A percentile compares a stretch with the other conserved stretches of the same genome.
These are phyloP conservation scores for Sugiyamaella xylanicola DNA, from an alignment of 1,139 yeast species.

Conservation along the genomic window DNA sequence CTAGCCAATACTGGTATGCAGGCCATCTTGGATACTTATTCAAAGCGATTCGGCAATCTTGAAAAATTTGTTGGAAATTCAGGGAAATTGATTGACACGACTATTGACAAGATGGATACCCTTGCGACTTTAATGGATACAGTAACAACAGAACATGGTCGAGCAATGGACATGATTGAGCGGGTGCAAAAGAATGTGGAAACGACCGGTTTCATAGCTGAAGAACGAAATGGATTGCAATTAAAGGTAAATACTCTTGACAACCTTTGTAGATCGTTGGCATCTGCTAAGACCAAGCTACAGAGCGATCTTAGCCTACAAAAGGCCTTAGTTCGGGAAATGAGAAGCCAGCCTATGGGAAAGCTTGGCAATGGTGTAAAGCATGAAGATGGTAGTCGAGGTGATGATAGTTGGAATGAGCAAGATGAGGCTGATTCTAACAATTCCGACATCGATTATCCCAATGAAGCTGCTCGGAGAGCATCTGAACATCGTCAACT, in stretches of 20 bases:
- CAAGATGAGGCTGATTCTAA: background rate
- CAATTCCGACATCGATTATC: background rate
- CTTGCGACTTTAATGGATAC: background rate
- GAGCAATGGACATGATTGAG: background rate
- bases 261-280: slow-evolving; percentile 12
- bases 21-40: slow-evolving; percentile 1
- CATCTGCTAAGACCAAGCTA: background rate
- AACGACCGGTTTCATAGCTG: background rate
- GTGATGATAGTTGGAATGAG: no score
- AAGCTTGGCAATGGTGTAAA: background rate
- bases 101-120: background rate
- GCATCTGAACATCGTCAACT: slow-evolving; percentile 9
- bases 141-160: background rate
- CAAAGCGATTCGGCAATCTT: background rate
- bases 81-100: background rate
- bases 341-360: slow-evolving; percentile 6
- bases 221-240: slow-evolving; percentile 7
- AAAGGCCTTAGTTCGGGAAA: slow-evolving; percentile 14
- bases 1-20: background rate
- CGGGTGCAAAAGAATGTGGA: background rate
- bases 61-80: background rate
- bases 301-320: slow-evolving; percentile 12
- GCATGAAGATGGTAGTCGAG: no score
- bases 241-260: slow-evolving; percentile 7
- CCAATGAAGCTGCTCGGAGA: slow-evolving; percentile 6